These are phyloP conservation scores for Abrus pulchellus DNA, from an alignment of 306 rosid genomes.

Conservation along the genomic window DNA sequence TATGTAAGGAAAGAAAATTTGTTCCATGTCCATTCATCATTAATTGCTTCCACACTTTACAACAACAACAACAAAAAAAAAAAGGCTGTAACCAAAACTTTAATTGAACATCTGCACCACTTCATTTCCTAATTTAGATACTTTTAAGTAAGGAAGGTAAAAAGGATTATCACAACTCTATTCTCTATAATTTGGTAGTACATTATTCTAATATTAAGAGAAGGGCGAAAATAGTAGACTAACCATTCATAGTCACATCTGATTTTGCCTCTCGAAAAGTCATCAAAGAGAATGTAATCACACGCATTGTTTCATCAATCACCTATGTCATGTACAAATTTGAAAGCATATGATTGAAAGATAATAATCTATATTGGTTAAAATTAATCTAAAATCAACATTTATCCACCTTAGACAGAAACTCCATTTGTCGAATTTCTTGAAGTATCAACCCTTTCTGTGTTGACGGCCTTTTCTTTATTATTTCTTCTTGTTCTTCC, in stretches of 20 bases:
- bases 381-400: too few species aligned
- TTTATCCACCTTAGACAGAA: slow-evolving; percentile 61
- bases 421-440: slow-evolving; percentile 71
- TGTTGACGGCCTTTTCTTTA: slow-evolving; percentile 59
- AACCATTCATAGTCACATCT: slow-evolving; percentile 64
- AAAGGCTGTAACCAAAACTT: not conserved
- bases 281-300: slow-evolving; percentile 66
- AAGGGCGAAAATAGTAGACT: slow-evolving; percentile 5
- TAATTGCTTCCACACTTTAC: not conserved
- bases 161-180: not conserved
- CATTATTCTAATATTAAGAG: too few species aligned
- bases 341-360: not conserved
- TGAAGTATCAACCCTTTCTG: slow-evolving; percentile 62
- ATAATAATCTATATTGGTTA: not conserved
- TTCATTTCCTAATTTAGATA: not conserved
- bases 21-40: not conserved
- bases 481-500: slow-evolving; percentile 70
- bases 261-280: slow-evolving; percentile 74
- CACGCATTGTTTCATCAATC: slow-evolving; percentile 78
- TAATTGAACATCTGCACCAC: not conserved
- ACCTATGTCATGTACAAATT: slow-evolving; percentile 68
- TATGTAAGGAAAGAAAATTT: not conserved
- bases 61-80: too few species aligned
- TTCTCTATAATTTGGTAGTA: not conserved
- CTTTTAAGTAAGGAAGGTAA: not conserved